Evolutionary conservation across 257 asterid species (phyloP).

Genomic region (Striga asiatica): DNA sequence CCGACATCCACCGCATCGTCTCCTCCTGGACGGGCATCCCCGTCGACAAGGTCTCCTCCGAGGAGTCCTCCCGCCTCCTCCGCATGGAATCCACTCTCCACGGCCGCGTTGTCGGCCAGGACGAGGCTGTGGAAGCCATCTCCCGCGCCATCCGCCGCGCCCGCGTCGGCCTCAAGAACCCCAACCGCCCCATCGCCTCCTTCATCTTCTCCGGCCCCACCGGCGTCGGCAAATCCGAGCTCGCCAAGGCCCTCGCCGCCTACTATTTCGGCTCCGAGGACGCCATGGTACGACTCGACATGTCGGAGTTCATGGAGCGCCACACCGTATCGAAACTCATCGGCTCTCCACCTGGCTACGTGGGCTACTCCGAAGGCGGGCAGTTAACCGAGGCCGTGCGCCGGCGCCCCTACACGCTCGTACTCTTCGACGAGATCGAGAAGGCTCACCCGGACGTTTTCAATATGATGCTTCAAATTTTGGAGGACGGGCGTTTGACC

Average conservation of each 20-base stretch:
- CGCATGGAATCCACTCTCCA: slow-evolving; percentile 96
- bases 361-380: slow-evolving; percentile 76
- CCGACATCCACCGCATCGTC: slow-evolving; percentile 89
- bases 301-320: slow-evolving; percentile 92
- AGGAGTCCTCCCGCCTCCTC: slow-evolving; percentile 88
- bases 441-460: slow-evolving; percentile 81
- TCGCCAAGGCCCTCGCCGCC: slow-evolving; percentile 65
- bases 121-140: slow-evolving; percentile 72
- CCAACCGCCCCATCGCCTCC: slow-evolving; percentile 79
- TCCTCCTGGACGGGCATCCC: slow-evolving; percentile 98
- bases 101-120: slow-evolving; percentile 64
- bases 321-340: slow-evolving; percentile 76
- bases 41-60: slow-evolving; percentile 83
- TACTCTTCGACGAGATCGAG: slow-evolving; percentile 75
- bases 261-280: slow-evolving; percentile 84
- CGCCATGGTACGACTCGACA: slow-evolving; percentile 77
- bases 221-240: slow-evolving; percentile 86
- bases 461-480: slow-evolving; percentile 76
- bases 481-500: slow-evolving; percentile 80
- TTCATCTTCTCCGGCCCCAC: slow-evolving; percentile 88
- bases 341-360: slow-evolving; percentile 87
- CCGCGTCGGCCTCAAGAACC: slow-evolving; percentile 79
- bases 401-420: slow-evolving; percentile 62
- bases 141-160: slow-evolving; percentile 80
- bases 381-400: slow-evolving; percentile 77